These are phyloP conservation scores for Thalassiosira profunda DNA, from an alignment of 108 stramenopile species.

Conservation along the genomic window DNA sequence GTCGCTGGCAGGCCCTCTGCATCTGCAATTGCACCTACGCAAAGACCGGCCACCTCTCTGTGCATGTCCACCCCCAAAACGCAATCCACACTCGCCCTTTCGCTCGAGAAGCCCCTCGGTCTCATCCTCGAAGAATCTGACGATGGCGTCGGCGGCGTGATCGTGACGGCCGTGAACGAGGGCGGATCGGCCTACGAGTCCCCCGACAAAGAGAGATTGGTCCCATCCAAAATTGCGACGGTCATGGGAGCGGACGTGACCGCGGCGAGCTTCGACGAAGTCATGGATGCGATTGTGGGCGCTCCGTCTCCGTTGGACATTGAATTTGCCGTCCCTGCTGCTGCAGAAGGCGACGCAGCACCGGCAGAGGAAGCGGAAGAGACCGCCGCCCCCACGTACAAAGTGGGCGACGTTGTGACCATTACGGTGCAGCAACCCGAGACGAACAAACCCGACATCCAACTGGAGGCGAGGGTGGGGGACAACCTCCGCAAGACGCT, in stretches of 20 bases:
- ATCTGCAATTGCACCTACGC: too few relatives aligned
- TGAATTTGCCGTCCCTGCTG: conserved; percentile 34
- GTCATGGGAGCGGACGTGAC: conserved; percentile 71
- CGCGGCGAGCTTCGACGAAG: conserved; percentile 65
- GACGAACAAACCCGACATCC: conserved; percentile 45
- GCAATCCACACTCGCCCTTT: conserved; percentile 28
- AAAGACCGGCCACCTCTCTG: not conserved
- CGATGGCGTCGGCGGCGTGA: conserved; percentile 57
- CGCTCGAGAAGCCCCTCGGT: conserved; percentile 74
- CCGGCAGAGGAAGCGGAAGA: conserved; percentile 1
- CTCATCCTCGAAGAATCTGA: conserved; percentile 81
- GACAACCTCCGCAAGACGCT: conserved; percentile 76
- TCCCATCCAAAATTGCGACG: conserved; percentile 37
- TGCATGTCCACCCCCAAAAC: not conserved
- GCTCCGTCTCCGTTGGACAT: conserved; percentile 69
- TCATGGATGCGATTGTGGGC: conserved; percentile 71
- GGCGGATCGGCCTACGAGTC: conserved; percentile 63
- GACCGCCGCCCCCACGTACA: conserved; percentile 23
- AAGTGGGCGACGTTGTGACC: conserved; percentile 61
- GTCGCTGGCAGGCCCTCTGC: too few relatives aligned
- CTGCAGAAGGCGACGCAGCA: not conserved
- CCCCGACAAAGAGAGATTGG: conserved; percentile 38
- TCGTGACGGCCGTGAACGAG: conserved; percentile 61
- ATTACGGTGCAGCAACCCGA: conserved; percentile 66
- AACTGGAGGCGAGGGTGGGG: conserved; percentile 72